Evolutionary conservation across 1,284 basidiomycete genomes (phyloP), one percentile per base, ranked within the genome.

Genomic region (Sutorius eximius): DNA sequence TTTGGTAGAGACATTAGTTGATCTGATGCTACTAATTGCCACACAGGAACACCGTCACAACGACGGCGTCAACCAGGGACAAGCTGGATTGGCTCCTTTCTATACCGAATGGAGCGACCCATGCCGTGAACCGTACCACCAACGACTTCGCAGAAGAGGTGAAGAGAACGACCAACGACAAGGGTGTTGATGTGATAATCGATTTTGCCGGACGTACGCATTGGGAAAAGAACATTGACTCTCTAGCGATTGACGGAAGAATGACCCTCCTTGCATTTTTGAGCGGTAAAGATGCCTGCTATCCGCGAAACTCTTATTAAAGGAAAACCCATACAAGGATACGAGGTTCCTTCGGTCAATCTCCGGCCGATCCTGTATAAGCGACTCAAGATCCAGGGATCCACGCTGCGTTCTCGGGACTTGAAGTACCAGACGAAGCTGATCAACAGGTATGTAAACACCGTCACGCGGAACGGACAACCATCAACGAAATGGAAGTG

Each of bases 141-240:
- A 80, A 92, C 63, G 82, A 93, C 66, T 95, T 94, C 70, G 79
- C 87, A 40, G 76, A 79, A 56, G 82, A 82, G 56, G 82, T 87
- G n/a, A 82, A 83, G 70, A 75, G 77, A 59, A 77, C 77, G 16
- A 93, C 91, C 0, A 69, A 74, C 38, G 80, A 79, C 36, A 82
- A 82, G 59, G 91, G 91, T 20, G 90, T 86, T 13, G 80, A 95
- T 71, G 82, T 97, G 27, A 77, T 98, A 47, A 81, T 98, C 63
- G 95, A 98, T 73, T 92, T 95, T 63, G 87, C 95, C 45, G 93
- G 91, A 24, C 83, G 83, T 60, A 86, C 80, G 36, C 95, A 98
- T 73, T 96, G 89, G 79, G 76, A 81, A 44, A 83, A 85, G 71
- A 98, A 98, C 71, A 76, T 98, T 40, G 80, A 85, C 16, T 78